Evolutionary conservation across 306 rosid species (phyloP).

Genomic region (Prunus mongolica): DNA sequence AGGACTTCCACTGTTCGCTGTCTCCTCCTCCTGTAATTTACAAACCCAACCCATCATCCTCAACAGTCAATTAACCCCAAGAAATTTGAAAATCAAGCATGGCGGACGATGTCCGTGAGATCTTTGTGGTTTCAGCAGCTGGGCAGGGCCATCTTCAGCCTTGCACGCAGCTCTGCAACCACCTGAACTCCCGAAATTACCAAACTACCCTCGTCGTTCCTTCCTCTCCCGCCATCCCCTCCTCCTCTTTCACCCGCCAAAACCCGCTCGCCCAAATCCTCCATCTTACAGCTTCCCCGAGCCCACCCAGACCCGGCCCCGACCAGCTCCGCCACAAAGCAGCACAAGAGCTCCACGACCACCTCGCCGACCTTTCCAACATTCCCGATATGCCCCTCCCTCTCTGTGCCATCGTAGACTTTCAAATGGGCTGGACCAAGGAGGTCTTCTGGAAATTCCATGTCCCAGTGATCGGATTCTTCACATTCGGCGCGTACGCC

Average conservation of each 20-base stretch:
- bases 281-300: neutral
- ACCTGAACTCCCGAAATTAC: slow-evolving; percentile 16
- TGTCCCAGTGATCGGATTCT: slow-evolving; percentile 10
- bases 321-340: slow-evolving; percentile 8
- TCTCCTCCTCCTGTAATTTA: neutral
- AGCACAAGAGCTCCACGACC: slow-evolving; percentile 10
- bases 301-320: slow-evolving; percentile 3
- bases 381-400: neutral
- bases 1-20: neutral
- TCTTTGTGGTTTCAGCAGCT: slow-evolving; percentile 16
- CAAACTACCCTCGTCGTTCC: slow-evolving; percentile 22
- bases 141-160: slow-evolving; percentile 25
- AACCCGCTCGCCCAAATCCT: slow-evolving; percentile 2
- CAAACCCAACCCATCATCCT: neutral
- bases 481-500: slow-evolving; percentile 15
- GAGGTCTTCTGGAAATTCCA: slow-evolving; percentile 11
- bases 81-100: neutral
- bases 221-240: slow-evolving; percentile 10
- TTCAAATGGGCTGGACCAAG: slow-evolving; percentile 20
- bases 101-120: neutral
- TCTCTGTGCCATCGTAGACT: slow-evolving; percentile 14
- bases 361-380: neutral
- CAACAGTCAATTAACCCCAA: neutral
- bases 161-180: slow-evolving; percentile 17
- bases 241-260: slow-evolving; percentile 2